These are phyloP conservation scores for Didymosphaeria variabile DNA, from an alignment of 2,329 filamentous ascomycete genomes.

Conservation along the genomic window DNA sequence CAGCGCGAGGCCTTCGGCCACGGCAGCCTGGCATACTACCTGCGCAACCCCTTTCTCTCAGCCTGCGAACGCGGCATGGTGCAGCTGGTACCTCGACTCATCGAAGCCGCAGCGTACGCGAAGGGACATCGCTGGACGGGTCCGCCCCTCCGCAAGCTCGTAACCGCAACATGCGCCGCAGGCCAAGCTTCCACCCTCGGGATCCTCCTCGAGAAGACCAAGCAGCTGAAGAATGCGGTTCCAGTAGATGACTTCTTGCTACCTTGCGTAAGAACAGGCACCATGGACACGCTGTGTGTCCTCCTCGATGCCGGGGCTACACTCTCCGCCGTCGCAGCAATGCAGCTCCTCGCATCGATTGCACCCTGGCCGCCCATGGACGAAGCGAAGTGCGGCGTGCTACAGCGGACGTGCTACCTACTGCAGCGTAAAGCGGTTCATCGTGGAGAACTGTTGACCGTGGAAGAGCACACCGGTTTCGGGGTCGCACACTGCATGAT, in stretches of 20 bases:
- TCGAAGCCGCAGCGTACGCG: not conserved
- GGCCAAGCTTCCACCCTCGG: not conserved
- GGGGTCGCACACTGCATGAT: constrained; percentile 5
- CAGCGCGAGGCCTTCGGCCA: not conserved
- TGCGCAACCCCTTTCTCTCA: not conserved
- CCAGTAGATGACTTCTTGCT: not conserved
- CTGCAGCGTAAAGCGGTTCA: not conserved
- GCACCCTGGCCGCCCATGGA: not conserved
- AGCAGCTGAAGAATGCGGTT: not conserved
- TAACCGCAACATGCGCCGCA: not conserved
- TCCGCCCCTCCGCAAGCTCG: not conserved
- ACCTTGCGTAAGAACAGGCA: not conserved
- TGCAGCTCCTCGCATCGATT: constrained; percentile 1
- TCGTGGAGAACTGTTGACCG: not conserved
- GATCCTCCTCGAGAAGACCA: not conserved
- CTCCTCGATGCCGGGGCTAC: not conserved
- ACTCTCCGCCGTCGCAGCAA: not conserved
- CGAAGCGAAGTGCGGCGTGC: not conserved
- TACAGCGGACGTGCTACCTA: not conserved
- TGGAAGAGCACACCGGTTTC: not conserved
- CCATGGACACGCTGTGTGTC: not conserved
- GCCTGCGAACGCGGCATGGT: not conserved
- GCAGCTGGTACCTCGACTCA: not conserved
- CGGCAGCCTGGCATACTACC: not conserved
- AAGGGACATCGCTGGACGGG: not conserved